Percentiles rank a stretch among this genome's conserved stretches.
Conservation (phyloP, 208 protist genomes). For the Wallacemonas collosoma region DNA sequence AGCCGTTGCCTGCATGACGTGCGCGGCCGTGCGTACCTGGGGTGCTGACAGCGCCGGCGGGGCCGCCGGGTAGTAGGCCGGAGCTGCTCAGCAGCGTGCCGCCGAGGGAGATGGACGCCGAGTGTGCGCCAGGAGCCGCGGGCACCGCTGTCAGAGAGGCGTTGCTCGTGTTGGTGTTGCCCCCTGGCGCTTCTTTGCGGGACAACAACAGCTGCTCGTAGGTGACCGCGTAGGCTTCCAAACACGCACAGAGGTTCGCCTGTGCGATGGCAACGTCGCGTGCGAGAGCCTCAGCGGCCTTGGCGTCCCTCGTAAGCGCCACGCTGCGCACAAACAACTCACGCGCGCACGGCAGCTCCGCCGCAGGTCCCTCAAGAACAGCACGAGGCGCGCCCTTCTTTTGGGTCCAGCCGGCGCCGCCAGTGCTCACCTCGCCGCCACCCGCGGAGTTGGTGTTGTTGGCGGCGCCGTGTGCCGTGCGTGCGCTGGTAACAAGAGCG, state of each 20-base stretch:
- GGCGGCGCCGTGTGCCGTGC: not conserved
- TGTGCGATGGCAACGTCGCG: constrained; percentile 9
- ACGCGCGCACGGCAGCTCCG: constrained; percentile 15
- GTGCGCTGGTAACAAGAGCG: not conserved
- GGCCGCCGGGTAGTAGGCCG: not conserved
- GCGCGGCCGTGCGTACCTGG: not conserved
- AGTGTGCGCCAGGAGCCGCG: constrained; percentile 1
- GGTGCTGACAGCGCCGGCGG: not conserved
- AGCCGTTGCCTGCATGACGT: not conserved
- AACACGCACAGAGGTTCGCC: constrained; percentile 8
- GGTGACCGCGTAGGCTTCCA: constrained; percentile 9
- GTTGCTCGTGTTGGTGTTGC: not conserved
- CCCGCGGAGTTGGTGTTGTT: not conserved
- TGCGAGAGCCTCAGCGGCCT: constrained; percentile 1
- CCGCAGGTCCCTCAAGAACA: not conserved
- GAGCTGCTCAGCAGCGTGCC: constrained; percentile 22
- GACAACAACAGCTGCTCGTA: constrained; percentile 7
- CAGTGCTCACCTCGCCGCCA: not conserved
- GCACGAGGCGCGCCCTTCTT: constrained; percentile 7
- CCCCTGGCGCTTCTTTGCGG: not conserved
- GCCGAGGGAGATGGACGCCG: constrained; percentile 5
- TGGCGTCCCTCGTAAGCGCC: not conserved
- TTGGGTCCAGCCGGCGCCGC: not conserved
- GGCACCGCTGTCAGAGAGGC: not conserved
- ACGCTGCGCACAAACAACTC: constrained; percentile 8